These are phyloP conservation scores for Rosellinia necatrix DNA, from an alignment of 2,329 filamentous ascomycete genomes.

Conservation along the genomic window DNA sequence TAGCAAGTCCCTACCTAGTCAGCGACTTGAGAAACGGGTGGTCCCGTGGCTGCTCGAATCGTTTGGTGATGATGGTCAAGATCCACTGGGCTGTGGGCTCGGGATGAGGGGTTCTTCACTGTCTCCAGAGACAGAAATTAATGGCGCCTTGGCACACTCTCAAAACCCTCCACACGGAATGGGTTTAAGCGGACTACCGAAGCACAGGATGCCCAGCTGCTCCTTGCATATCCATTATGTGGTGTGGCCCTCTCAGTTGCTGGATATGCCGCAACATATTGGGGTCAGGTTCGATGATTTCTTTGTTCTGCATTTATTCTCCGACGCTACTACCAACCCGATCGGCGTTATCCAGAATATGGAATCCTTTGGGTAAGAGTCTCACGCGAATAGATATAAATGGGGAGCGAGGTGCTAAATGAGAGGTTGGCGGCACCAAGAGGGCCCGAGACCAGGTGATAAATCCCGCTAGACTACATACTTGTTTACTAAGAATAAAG, in stretches of 20 bases:
- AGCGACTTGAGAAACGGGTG: slow-evolving; percentile 6
- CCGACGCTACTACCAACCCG: too few relatives aligned
- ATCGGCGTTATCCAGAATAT: too few relatives aligned
- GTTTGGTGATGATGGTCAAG: slow-evolving; percentile 15
- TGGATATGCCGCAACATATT: too few relatives aligned
- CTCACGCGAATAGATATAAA: too few relatives aligned
- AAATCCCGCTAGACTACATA: too few relatives aligned
- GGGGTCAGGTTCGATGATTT: too few relatives aligned
- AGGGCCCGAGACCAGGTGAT: too few relatives aligned
- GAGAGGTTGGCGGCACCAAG: too few relatives aligned
- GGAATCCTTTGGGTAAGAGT: too few relatives aligned
- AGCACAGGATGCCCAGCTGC: neutral
- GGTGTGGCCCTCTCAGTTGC: neutral
- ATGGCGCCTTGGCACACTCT: slow-evolving; percentile 17
- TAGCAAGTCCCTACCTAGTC: neutral
- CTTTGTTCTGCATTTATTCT: neutral
- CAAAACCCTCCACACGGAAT: slow-evolving; percentile 1
- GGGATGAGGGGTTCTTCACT: neutral
- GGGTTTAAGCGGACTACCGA: slow-evolving; percentile 1
- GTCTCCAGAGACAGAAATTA: slow-evolving; percentile 15
- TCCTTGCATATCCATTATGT: neutral
- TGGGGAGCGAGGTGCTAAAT: too few relatives aligned
- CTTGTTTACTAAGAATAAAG: too few relatives aligned
- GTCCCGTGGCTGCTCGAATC: slow-evolving; percentile 7
- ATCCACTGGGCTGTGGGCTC: slow-evolving; percentile 4